These are phyloP conservation scores for Xylaria sp. DNA, from an alignment of 2,329 filamentous ascomycete species.

Conservation along the genomic window DNA sequence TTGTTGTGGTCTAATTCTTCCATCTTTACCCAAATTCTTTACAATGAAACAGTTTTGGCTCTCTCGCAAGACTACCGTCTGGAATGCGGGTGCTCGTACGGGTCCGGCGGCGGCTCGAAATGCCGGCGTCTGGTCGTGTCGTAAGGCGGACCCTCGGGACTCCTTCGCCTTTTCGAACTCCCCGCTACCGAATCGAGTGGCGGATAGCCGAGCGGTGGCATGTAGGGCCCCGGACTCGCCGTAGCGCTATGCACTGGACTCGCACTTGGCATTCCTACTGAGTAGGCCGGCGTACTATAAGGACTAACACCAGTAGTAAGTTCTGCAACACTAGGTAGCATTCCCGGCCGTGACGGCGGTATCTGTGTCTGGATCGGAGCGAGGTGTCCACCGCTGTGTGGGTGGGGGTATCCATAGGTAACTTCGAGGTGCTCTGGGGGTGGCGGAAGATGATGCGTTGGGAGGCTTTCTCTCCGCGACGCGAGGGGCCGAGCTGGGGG, in stretches of 20 bases:
- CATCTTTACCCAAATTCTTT: slow-evolving; percentile 7
- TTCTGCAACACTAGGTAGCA: slow-evolving; percentile 66
- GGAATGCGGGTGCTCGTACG: slow-evolving; percentile 29
- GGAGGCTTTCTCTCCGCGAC: slow-evolving; percentile 50
- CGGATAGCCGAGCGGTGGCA: slow-evolving; percentile 44
- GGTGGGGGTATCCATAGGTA: slow-evolving; percentile 39
- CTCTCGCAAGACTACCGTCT: slow-evolving; percentile 23
- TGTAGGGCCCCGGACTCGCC: slow-evolving; percentile 50
- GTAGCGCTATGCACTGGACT: slow-evolving; percentile 47
- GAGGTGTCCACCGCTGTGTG: slow-evolving; percentile 49
- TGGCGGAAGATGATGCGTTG: slow-evolving; percentile 37
- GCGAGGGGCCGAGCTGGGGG: slow-evolving; percentile 44
- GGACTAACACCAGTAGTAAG: slow-evolving; percentile 68
- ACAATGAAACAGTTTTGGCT: not conserved
- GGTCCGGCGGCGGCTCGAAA: slow-evolving; percentile 25
- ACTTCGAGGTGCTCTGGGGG: slow-evolving; percentile 32
- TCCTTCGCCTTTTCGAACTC: slow-evolving; percentile 58
- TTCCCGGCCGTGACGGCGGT: slow-evolving; percentile 47
- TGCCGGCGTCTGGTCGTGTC: slow-evolving; percentile 28
- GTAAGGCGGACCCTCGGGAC: slow-evolving; percentile 47
- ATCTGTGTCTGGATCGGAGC: slow-evolving; percentile 58
- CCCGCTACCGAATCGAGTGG: slow-evolving; percentile 45
- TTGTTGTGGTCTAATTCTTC: slow-evolving; percentile 20
- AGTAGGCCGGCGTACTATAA: slow-evolving; percentile 63
- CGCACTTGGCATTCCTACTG: slow-evolving; percentile 47